These are phyloP conservation scores for Phytophthora crassamura DNA, from an alignment of 352 stramenopile genomes.

Conservation along the genomic window DNA sequence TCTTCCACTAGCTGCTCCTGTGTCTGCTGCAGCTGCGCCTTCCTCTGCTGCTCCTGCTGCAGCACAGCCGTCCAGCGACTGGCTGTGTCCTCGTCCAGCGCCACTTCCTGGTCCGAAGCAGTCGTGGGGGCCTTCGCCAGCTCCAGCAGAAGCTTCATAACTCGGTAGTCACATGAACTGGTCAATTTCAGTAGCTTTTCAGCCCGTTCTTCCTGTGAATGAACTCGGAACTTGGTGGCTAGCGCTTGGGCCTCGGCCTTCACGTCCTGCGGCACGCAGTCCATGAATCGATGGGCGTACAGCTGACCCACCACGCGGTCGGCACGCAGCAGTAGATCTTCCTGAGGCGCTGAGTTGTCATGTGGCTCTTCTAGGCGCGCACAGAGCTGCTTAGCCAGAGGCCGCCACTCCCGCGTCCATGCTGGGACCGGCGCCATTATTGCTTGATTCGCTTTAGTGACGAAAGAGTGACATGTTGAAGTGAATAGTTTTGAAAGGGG, in stretches of 20 bases:
- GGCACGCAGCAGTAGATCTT: slow-evolving; percentile 43
- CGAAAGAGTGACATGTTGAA: slow-evolving; percentile 22
- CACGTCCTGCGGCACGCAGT: slow-evolving; percentile 59
- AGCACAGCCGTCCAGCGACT: slow-evolving; percentile 30
- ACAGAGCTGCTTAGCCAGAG: slow-evolving; percentile 59
- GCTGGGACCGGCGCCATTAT: slow-evolving; percentile 40
- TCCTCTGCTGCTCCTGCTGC: slow-evolving; percentile 24
- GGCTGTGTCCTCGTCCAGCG: slow-evolving; percentile 28
- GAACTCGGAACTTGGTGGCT: slow-evolving; percentile 60
- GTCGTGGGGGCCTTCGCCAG: slow-evolving; percentile 56
- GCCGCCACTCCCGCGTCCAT: slow-evolving; percentile 73
- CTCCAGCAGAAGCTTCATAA: slow-evolving; percentile 70
- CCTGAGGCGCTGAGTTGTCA: slow-evolving; percentile 7
- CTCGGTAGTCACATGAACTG: slow-evolving; percentile 44
- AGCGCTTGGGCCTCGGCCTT: slow-evolving; percentile 44
- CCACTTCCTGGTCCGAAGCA: slow-evolving; percentile 43
- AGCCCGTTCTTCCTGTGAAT: slow-evolving; percentile 56
- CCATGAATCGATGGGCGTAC: slow-evolving; percentile 59
- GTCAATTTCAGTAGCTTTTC: slow-evolving; percentile 43
- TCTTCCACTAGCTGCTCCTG: slow-evolving; percentile 55
- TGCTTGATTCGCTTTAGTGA: no score
- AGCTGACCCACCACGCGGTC: slow-evolving; percentile 62
- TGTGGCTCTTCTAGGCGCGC: slow-evolving; percentile 21
- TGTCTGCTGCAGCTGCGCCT: slow-evolving; percentile 28
- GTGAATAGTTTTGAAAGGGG: slow-evolving; percentile 1